Percentiles rank a stretch among this genome's conserved stretches.
Evolutionary conservation across 2,329 filamentous ascomycete genomes (phyloP).

Genomic region (Graphilbum ipis-grandicollis): DNA sequence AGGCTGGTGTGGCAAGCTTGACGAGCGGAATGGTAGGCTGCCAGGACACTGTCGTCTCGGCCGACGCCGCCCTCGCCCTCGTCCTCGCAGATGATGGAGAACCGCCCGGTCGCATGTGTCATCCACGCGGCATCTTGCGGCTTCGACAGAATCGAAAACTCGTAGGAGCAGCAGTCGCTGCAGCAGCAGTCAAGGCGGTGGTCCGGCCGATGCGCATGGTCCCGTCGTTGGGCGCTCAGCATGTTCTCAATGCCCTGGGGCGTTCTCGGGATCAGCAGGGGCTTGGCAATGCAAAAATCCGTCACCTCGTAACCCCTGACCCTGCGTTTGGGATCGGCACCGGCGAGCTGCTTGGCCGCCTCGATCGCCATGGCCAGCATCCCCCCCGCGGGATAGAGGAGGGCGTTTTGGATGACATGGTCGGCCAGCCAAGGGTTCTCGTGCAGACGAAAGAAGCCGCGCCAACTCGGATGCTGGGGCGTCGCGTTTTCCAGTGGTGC

Average conservation of each 20-base stretch:
- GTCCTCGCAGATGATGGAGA: constrained; percentile 9
- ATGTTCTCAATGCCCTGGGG: constrained; percentile 28
- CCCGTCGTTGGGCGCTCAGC: constrained; percentile 22
- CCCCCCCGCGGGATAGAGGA: constrained; percentile 19
- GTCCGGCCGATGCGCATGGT: too few relatives aligned
- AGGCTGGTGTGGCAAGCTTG: constrained; percentile 16
- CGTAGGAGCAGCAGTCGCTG: too few relatives aligned
- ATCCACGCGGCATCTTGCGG: constrained; percentile 19
- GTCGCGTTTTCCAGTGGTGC: constrained; percentile 10
- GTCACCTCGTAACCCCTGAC: constrained; percentile 7
- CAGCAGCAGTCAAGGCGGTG: too few relatives aligned
- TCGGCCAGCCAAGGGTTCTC: constrained; percentile 27
- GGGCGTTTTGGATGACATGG: constrained; percentile 21
- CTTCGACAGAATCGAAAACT: constrained; percentile 25
- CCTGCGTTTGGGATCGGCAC: too few relatives aligned
- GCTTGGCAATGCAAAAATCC: constrained; percentile 8
- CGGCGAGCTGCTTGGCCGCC: constrained; percentile 14
- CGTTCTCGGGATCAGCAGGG: constrained; percentile 9
- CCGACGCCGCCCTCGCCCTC: not conserved
- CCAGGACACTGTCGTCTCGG: not conserved
- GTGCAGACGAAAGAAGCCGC: constrained; percentile 22
- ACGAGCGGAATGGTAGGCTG: constrained; percentile 11
- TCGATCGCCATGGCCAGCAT: constrained; percentile 22
- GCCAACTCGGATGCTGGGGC: constrained; percentile 20
- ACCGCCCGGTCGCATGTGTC: constrained; percentile 18